Base-by-base conservation (phyloP, 257 asterid species). In the Osmanthus fragrans region DNA sequence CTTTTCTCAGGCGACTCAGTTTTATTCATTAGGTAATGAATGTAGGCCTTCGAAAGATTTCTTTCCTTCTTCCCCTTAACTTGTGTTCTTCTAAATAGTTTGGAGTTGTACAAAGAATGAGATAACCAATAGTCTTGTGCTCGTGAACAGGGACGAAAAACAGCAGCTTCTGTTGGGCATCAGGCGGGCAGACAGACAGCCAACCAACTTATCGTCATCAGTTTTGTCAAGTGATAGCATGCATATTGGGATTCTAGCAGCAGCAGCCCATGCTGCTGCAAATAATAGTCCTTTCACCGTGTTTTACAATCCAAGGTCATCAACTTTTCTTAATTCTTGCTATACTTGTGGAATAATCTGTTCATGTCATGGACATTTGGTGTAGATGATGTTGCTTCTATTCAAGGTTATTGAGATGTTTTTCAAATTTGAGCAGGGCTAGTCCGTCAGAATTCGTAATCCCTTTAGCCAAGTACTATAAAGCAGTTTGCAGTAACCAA, bases 181-280 rank as follows among this genome's bases (percentile, higher is more conserved):
- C 67, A 72, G 64, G 51, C 84, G 84, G n/a, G 81, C 75, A 0
- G 72, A 76, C 49, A 77, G 81, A 68, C 84, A 81, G 37, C 81
- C 77, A 51, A 74, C 84, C 0, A 74, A 77, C 40, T 70, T 81
- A 21, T 76, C 84, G 3, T 81, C 84, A 49, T 81, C 84, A 29
- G 84, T 81, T 37, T 71, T 81, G 67, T 81, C 84, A 32, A 81
- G 84, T 76, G 84, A 81, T 54, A 81, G 84, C 70, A 81, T 81
- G 84, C 84, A 76, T 63, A 81, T 81, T 39, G 84, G 84, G 73
- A 81, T 81, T 33, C 84, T 81, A 45, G 84, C 84, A 9, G 84
- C 84, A 42, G 84, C 84, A 33, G 84, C 84, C 27, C 84, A 81
- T 81, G 84, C 84, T 72, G 81, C 84, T 3, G 81, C 84, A 64